Percentiles rank a stretch among this genome's conserved stretches.
These are phyloP conservation scores for Rhizopus sp. DNA, from an alignment of 371 early-diverging fungal species.

Conservation along the genomic window DNA sequence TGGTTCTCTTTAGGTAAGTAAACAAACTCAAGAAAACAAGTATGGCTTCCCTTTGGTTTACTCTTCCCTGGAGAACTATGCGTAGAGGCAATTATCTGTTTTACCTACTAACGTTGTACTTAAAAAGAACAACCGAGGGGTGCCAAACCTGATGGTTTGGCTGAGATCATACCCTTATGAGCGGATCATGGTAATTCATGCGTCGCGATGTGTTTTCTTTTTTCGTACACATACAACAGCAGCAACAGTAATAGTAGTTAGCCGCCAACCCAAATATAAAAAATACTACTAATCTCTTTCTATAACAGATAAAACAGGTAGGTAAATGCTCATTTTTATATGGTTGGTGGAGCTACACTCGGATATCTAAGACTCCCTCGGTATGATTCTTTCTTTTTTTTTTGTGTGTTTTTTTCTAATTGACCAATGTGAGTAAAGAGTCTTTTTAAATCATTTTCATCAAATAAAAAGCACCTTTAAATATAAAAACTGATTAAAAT, in stretches of 20 bases:
- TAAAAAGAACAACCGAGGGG: conserved; percentile 31
- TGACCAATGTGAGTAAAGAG: too few species aligned
- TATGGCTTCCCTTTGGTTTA: not conserved
- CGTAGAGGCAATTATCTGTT: conserved; percentile 9
- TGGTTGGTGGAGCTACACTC: conserved; percentile 1
- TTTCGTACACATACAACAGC: not conserved
- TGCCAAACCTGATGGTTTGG: conserved; percentile 26
- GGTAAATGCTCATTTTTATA: not conserved
- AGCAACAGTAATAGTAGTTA: not conserved
- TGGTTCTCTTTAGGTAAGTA: conserved; percentile 9
- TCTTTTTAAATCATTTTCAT: too few species aligned
- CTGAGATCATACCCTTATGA: conserved; percentile 50
- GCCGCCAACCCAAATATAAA: not conserved
- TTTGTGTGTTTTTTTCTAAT: too few species aligned
- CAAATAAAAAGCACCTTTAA: too few species aligned
- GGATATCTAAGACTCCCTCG: not conserved
- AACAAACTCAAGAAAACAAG: conserved; percentile 2
- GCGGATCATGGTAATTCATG: conserved; percentile 52
- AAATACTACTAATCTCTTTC: too few species aligned
- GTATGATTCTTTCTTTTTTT: not conserved
- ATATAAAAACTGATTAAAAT: too few species aligned
- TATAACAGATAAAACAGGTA: too few species aligned
- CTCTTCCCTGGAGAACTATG: conserved; percentile 8
- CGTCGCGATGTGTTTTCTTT: conserved; percentile 38
- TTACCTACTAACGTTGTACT: conserved; percentile 16